A percentile compares a stretch with the other conserved stretches of the same genome.
These are phyloP conservation scores for Calonectria henricotiae DNA, from an alignment of 2,329 filamentous ascomycete genomes.

Conservation along the genomic window DNA sequence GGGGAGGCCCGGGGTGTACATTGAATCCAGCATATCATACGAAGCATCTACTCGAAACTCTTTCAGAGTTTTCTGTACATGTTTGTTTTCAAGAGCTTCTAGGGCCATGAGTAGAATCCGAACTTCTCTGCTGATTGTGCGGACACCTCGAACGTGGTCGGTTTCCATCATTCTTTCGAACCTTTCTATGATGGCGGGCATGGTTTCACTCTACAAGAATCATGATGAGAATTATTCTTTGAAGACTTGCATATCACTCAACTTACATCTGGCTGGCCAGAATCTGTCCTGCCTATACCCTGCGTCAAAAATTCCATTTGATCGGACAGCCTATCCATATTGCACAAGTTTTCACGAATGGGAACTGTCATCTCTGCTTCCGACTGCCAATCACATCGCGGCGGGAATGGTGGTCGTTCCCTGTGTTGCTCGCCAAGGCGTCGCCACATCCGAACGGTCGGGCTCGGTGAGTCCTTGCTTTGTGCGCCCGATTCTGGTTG, in stretches of 20 bases:
- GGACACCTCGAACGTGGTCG: not conserved
- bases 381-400: constrained; percentile 17
- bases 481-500: constrained; percentile 5
- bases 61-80: constrained; percentile 3
- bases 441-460: constrained; percentile 11
- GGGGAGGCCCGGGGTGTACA: constrained; percentile 18
- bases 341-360: not conserved
- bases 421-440: not conserved
- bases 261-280: not conserved
- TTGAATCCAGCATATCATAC: not conserved
- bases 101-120: not conserved
- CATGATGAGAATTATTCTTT: not conserved
- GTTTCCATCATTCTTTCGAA: not conserved
- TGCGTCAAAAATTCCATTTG: not conserved
- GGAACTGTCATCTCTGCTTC: not conserved
- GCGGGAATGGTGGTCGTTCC: constrained; percentile 20
- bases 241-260: not conserved
- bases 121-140: not conserved
- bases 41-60: constrained; percentile 34
- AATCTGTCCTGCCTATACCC: not conserved
- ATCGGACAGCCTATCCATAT: not conserved
- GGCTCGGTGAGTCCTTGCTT: constrained; percentile 23
- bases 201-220: not conserved
- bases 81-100: not conserved
- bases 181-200: not conserved